Base-by-base conservation (phyloP, 176 grass and related monocot species). In the Canna indica region DNA sequence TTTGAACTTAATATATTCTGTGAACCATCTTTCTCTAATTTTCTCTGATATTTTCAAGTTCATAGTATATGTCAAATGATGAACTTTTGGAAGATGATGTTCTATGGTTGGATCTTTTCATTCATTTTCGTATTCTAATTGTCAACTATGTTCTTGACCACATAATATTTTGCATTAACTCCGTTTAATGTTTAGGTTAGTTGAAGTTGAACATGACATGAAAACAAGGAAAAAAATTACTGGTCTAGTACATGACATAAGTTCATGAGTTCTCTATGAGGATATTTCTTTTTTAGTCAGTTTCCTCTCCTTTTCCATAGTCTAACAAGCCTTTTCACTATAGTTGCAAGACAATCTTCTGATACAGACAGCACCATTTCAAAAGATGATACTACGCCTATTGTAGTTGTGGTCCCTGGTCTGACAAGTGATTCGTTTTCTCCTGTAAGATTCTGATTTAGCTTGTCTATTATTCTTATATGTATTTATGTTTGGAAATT, bases 351-450 rank as follows among this genome's bases (percentile, higher is more conserved):
- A 74, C 73, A 33, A 31, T 26, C 76, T 75, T 83, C 47, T 72
- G 31, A 78, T 42, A 79, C 64, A 15, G 31, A 35, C 46, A 80
- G 11, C 64, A 54, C 74, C 28, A 80, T 93, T 93, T 85, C 84
- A 53, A 78, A 87, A 78, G 94, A 99, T 81, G 78, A 81, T 77
- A 85, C 79, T 41, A 85, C 82, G 22, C 89, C 94, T 66, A 82
- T 99, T 78, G 70, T 85, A 61, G 78, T 99, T 88, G 77, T 93
- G 66, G 62, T 99, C n/a, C 90, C 90, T 75, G 89, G 89, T 67
- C 78, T 99, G 74, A 99, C 90, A 35, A 99, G 94, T 80, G 89
- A 93, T 83, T 97, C 89, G 81, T 69, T 76, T 80, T 80, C 94
- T 84, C 81, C 94, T 66, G 94, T 99, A 84, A 88, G 84, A 73